Percentiles rank a stretch among this genome's conserved stretches.
These are phyloP conservation scores for Scortechinia acanthostroma DNA, from an alignment of 2,329 filamentous ascomycete species.

Conservation along the genomic window DNA sequence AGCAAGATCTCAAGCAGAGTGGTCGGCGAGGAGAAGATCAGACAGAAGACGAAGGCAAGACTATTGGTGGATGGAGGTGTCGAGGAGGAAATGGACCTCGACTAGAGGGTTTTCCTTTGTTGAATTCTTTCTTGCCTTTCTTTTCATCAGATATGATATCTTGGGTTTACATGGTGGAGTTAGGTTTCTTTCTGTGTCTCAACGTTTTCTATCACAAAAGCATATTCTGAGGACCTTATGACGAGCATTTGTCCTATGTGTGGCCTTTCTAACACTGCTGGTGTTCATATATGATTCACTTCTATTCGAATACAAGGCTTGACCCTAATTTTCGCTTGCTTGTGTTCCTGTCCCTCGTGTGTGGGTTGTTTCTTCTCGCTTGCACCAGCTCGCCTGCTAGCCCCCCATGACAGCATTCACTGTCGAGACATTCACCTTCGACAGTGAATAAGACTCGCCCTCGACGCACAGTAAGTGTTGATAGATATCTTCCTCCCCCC, in stretches of 20 bases:
- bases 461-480: no score
- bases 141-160: not conserved
- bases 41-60: slow-evolving; percentile 28
- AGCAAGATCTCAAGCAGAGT: slow-evolving; percentile 22
- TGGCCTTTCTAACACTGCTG: no score
- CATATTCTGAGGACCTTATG: no score
- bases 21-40: slow-evolving; percentile 26
- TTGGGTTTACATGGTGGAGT: not conserved
- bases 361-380: not conserved
- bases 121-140: not conserved
- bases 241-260: no score
- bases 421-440: no score
- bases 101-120: slow-evolving; percentile 16
- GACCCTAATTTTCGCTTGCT: no score
- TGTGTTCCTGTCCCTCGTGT: no score
- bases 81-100: slow-evolving; percentile 35
- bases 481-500: not conserved
- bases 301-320: not conserved
- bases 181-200: not conserved
- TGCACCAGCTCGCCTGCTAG: no score
- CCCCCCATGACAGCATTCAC: no score
- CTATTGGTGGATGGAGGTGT: slow-evolving; percentile 30
- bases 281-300: no score
- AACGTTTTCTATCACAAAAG: not conserved
- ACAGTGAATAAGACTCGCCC: no score